Base-by-base conservation (phyloP, 352 stramenopile species). In the Phytophthora syringae region DNA sequence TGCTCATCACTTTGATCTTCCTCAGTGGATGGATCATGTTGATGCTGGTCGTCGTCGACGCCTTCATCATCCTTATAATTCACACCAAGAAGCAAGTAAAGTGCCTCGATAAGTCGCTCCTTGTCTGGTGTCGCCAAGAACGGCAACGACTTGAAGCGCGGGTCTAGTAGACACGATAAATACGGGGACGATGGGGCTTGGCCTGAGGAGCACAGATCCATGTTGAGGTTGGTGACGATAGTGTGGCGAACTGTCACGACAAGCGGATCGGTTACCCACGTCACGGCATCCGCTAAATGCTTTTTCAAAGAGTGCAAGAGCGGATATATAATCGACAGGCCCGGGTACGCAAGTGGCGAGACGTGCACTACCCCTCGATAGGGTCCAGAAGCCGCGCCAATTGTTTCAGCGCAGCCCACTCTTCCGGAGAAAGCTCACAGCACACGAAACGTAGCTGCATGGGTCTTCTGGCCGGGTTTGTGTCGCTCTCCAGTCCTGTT, bases 381-480 rank as follows among this genome's bases (percentile, higher is more conserved):
- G 77, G 82, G n/a, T 89, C 82, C 3, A 92, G 60, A 22, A 93
- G 54, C 48, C 72, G 60, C 18, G 81, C 82, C 15, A 90, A 75
- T 55, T 93, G 81, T 36, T 92, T 91, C 12, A 93, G 61, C n/a
- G 78, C 77, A 2, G 68, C 59, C 84, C 82, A 91, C 52, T 93
- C 84, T 5, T 90, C 82, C 7, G 62, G 44, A 20, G 85, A 89
- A 20, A 93, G 60, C 49, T 91, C 82, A 32, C 82, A 92, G 52
- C 85, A 92, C 56, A 90, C 76, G 52, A 93, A 92, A 5, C 82
- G 82, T 47, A 93, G 65, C 60, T 93, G 84, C 84, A 93, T 93
- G 2, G 84, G 82, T 25, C 82, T 72, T 7, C 84, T 77, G 39
- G 81, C 84, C 36, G 84, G 80, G n/a, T 80, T 89, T 9, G 75